Evolutionary conservation across 192 early-diverging fungal genomes (phyloP).

Genomic region (Coemansia asiatica): DNA sequence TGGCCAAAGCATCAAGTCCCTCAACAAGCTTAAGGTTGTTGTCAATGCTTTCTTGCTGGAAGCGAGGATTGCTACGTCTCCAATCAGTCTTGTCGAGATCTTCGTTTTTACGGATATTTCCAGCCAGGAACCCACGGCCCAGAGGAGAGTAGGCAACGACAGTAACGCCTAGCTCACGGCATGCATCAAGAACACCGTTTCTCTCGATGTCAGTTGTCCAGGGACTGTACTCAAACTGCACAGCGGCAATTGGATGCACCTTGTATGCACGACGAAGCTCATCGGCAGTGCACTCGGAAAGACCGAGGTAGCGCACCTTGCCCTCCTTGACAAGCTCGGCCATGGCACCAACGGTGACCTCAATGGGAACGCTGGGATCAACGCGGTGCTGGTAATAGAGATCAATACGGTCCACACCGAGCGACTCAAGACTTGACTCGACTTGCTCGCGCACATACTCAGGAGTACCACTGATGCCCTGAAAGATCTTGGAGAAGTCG

Average conservation of each 20-base stretch:
- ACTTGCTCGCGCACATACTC: conserved; percentile 54
- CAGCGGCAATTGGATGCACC: conserved; percentile 47
- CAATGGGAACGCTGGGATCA: conserved; percentile 33
- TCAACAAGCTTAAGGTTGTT: conserved; percentile 64
- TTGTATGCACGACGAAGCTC: conserved; percentile 64
- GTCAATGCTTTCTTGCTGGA: conserved; percentile 61
- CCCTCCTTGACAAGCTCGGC: conserved; percentile 43
- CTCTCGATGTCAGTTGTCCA: conserved; percentile 66
- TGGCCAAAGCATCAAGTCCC: conserved; percentile 52
- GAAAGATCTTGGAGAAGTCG: neutral
- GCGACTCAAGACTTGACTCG: conserved; percentile 20
- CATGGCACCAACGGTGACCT: conserved; percentile 44
- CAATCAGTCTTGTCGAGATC: conserved; percentile 60
- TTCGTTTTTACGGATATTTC: conserved; percentile 56
- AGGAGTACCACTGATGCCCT: conserved; percentile 37
- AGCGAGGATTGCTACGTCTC: conserved; percentile 57
- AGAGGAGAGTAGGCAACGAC: conserved; percentile 74
- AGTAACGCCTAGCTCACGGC: conserved; percentile 71
- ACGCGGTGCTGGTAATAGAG: conserved; percentile 45
- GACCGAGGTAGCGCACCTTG: conserved; percentile 33
- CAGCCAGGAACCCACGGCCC: conserved; percentile 70
- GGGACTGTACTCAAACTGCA: conserved; percentile 44
- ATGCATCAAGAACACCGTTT: conserved; percentile 65
- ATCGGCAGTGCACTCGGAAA: conserved; percentile 57
- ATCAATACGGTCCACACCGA: conserved; percentile 39